A percentile compares a stretch with the other conserved stretches of the same genome.
phyloP scores from a whole-genome alignment of 176 grass and related monocot species.

The Calamus simplicifolius region DNA sequence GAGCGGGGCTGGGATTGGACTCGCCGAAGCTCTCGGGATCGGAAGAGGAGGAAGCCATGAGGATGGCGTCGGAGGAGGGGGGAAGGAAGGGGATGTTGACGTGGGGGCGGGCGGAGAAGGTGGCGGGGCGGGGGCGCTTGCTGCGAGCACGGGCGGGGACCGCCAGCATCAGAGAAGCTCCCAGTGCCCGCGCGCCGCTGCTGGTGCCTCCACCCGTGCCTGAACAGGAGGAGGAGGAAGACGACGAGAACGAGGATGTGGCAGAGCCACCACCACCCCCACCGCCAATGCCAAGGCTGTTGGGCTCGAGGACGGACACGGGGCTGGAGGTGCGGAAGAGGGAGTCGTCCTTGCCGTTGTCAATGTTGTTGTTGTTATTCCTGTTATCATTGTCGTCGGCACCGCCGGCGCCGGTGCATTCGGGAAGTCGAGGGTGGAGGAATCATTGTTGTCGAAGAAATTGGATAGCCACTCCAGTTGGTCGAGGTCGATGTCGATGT shows the following conservation, averaged over 20 bases:
- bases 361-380: conserved; percentile 5
- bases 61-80: conserved; percentile 34
- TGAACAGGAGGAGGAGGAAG: conserved; percentile 54
- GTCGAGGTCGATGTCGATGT: conserved; percentile 71
- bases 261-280: background rate
- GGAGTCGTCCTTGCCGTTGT: conserved; percentile 13
- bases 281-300: conserved; percentile 21
- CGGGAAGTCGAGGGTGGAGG: conserved; percentile 35
- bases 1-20: background rate
- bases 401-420: conserved; percentile 1
- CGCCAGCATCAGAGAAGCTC: conserved; percentile 32
- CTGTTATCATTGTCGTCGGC: conserved; percentile 2
- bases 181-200: conserved; percentile 25
- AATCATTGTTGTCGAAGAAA: conserved; percentile 71
- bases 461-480: conserved; percentile 89
- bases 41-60: conserved; percentile 19
- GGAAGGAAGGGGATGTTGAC: conserved; percentile 19
- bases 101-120: conserved; percentile 29
- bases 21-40: conserved; percentile 9
- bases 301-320: conserved; percentile 68
- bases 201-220: conserved; percentile 42
- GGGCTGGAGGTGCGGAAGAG: conserved; percentile 83
- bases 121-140: conserved; percentile 61
- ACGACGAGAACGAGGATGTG: background rate
- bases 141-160: conserved; percentile 66